Evolutionary conservation across 2,329 filamentous ascomycete species (phyloP), one percentile per base, ranked within the genome.

Genomic region (Pseudogymnoascus sp.): DNA sequence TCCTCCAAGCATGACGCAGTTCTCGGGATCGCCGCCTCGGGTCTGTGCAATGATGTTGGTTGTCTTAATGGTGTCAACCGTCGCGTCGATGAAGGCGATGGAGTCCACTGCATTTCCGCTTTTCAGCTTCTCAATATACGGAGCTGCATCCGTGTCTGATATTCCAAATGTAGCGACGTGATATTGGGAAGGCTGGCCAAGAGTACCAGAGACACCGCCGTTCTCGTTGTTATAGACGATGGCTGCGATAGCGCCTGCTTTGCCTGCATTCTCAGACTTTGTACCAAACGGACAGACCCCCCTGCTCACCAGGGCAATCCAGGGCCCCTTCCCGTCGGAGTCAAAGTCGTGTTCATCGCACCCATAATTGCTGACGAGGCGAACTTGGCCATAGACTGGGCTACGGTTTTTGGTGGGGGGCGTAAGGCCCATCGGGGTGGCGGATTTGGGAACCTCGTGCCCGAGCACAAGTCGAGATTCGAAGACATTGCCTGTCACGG

Each of bases 161-260:
- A 93, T 75, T 1, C 87, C 87, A 63, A 91, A 86, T 1, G 86
- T 89, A 0, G 89, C 84, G 4, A 89, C 78, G 67, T 90, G 82
- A 60, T 84, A 69, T 9, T 79, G 76, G 0, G 76, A 76, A 0
- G 86, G 85, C 0, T 76, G 78, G 9, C 87, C 88, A 3, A 94
- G 78, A 0, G 89, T 92, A 40, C 89, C 90, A 59, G 81, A 79
- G 0, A 91, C 74, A 3, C 75, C 72, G 1, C 84, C 88, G 3
- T 66, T 60, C 1, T 80, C 74, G 67, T 86, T 87, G 77, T 93
- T 91, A 75, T 89, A 92, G 59, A 94, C 79, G 12, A 94, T 75
- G 0, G 86, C 87, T 1, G 86, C 89, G 3, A 83, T 73, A 4
- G 90, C 90, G 18, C 89, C 88, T 1, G 87, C 87, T 58, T 77